Evolutionary conservation across 441 rosid genomes (phyloP), one percentile per base, ranked within the genome.

Genomic region (Theobroma grandiflorum): DNA sequence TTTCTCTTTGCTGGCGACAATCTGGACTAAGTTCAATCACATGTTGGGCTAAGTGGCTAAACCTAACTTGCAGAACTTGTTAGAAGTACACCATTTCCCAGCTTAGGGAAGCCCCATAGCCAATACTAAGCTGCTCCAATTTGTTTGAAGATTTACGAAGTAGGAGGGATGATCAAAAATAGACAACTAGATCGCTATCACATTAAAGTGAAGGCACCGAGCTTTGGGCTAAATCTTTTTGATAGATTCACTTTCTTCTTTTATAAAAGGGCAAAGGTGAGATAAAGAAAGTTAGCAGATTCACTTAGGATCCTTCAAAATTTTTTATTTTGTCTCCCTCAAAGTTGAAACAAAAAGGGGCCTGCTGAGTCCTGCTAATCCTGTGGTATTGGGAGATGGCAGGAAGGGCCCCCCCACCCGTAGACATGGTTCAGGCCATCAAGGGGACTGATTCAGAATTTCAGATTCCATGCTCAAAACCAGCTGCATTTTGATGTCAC

Each of bases 201-300:
- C 49, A 40, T 18, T 69, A 31, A 66, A 69, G 40, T 45, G 7
- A 69, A 69, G 55, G 20, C 11, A 20, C 38, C 22, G 57, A 69
- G 76, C 63, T 53, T 52, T 35, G 45, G 38, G 64, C 66, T 8
- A 64, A 73, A 79, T 63, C 77, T 58, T 74, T 53, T 5, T 50
- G 8, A 31, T 20, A 31, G 40, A 64, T 79, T 79, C 67, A 73
- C 62, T 38, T 40, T 37, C 7, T 10, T 18, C 35, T 55, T 45
- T 18, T 3, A 26, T 57, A 3, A 37, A 38, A 59, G 0, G 3
- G 65, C 20, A 55, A 35, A 57, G 15, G 11, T 58, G 12, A 63
- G 50, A 58, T 33, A 79, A 59, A 20, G 35, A 22, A 42, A 74
- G 50, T 53, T 57, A 18, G 15, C 38, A 76, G 73, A 42, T 81